Percentiles rank a stretch among this genome's conserved stretches.
Conservation (phyloP, 2,329 filamentous ascomycete species). For the Neurospora sp. region DNA sequence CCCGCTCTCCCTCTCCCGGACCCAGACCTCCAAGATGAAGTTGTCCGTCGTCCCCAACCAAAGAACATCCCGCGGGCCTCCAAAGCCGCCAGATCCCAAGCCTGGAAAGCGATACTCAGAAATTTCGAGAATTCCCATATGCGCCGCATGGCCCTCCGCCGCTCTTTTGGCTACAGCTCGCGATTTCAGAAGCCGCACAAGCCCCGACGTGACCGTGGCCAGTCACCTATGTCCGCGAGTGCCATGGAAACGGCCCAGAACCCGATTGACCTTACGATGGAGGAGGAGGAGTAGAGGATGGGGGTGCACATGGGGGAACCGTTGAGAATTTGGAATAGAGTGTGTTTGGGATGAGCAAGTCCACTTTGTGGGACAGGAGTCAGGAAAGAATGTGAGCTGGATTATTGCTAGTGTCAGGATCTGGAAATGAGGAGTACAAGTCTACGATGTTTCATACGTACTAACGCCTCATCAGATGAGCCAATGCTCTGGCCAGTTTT, state of each 20-base stretch:
- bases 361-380: too few relatives aligned
- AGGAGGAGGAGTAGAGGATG: neutral
- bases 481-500: too few relatives aligned
- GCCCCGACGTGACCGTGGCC: neutral
- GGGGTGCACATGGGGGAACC: neutral
- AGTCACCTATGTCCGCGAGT: neutral
- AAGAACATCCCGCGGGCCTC: neutral
- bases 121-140: neutral
- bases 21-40: neutral
- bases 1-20: neutral
- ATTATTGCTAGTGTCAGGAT: too few relatives aligned
- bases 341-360: too few relatives aligned
- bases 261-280: neutral
- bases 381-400: too few relatives aligned
- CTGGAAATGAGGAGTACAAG: too few relatives aligned
- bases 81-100: neutral
- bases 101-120: neutral
- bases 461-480: too few relatives aligned
- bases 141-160: neutral
- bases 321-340: too few relatives aligned
- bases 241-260: neutral
- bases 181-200: neutral
- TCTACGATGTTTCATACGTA: too few relatives aligned
- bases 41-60: neutral
- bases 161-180: neutral